A percentile compares a stretch with the other conserved stretches of the same genome.
Evolutionary conservation across 2,329 filamentous ascomycete species (phyloP).

Genomic region (Diaporthe ampelina): DNA sequence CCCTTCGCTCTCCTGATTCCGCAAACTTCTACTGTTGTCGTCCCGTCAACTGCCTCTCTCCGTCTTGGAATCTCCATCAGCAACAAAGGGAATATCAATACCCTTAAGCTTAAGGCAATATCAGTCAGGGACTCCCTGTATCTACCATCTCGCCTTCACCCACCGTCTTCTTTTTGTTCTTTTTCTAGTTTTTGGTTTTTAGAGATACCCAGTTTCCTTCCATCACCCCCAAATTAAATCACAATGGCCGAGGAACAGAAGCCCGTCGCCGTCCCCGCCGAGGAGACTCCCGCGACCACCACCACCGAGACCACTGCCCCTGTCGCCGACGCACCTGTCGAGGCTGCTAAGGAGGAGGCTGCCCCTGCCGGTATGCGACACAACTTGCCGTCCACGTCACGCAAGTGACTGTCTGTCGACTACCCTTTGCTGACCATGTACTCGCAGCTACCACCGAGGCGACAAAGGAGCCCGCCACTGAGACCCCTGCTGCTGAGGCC

Average conservation of each 20-base stretch:
- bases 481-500: slow-evolving; percentile 56
- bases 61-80: slow-evolving; percentile 32
- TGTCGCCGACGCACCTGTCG: slow-evolving; percentile 45
- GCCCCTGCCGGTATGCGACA: slow-evolving; percentile 40
- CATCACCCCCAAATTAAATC: slow-evolving; percentile 48
- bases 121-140: slow-evolving; percentile 32
- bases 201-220: slow-evolving; percentile 64
- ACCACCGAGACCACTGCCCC: slow-evolving; percentile 43
- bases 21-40: slow-evolving; percentile 38
- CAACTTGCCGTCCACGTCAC: not conserved
- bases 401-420: not conserved
- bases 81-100: slow-evolving; percentile 30
- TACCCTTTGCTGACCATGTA: not conserved
- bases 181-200: slow-evolving; percentile 49
- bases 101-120: slow-evolving; percentile 31
- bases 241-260: slow-evolving; percentile 83
- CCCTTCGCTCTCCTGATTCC: slow-evolving; percentile 40
- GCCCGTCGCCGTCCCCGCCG: slow-evolving; percentile 71
- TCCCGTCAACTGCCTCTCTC: slow-evolving; percentile 30
- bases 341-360: slow-evolving; percentile 39
- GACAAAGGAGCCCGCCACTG: slow-evolving; percentile 51
- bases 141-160: slow-evolving; percentile 3
- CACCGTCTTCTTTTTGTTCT: slow-evolving; percentile 33
- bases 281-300: slow-evolving; percentile 58
- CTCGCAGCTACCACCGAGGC: slow-evolving; percentile 45